phyloP scores from a whole-genome alignment of 495 filamentous ascomycete genomes.

The Saxophila tyrrhenica region DNA sequence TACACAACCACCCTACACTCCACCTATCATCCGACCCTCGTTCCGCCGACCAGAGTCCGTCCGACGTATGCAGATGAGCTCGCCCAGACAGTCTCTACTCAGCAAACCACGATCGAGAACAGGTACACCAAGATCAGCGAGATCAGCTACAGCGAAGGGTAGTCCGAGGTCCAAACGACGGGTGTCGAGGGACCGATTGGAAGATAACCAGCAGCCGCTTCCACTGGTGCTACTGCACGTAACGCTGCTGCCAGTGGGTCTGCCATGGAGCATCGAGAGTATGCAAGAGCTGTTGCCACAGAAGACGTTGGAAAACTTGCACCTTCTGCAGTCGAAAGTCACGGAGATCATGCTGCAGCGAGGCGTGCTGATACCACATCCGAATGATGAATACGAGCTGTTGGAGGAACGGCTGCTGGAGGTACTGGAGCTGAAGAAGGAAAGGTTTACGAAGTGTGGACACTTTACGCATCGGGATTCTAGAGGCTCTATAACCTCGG shows the following conservation, averaged over 20 bases:
- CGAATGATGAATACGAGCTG: slow-evolving; percentile 78
- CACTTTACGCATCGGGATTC: slow-evolving; percentile 37
- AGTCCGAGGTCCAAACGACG: slow-evolving; percentile 4
- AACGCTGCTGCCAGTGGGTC: slow-evolving; percentile 62
- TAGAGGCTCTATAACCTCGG: background rate
- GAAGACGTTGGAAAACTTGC: slow-evolving; percentile 57
- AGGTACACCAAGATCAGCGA: slow-evolving; percentile 13
- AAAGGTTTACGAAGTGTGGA: slow-evolving; percentile 66
- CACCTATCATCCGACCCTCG: slow-evolving; percentile 28
- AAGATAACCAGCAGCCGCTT: slow-evolving; percentile 42
- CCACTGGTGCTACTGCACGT: slow-evolving; percentile 84
- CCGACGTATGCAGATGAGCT: slow-evolving; percentile 65
- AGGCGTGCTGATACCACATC: slow-evolving; percentile 79
- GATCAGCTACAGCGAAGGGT: slow-evolving; percentile 4
- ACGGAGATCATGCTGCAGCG: slow-evolving; percentile 70
- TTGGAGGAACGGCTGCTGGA: slow-evolving; percentile 89
- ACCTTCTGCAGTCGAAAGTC: slow-evolving; percentile 61
- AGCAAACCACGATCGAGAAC: slow-evolving; percentile 15
- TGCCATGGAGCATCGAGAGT: slow-evolving; percentile 51
- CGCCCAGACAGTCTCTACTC: slow-evolving; percentile 40
- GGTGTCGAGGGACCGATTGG: slow-evolving; percentile 41
- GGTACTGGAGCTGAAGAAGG: slow-evolving; percentile 64
- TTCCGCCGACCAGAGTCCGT: slow-evolving; percentile 67
- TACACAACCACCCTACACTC: slow-evolving; percentile 26
- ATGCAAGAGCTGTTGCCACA: slow-evolving; percentile 42